Percentiles rank a stretch among this genome's conserved stretches.
These are phyloP conservation scores for Lasiodiplodia sp. DNA, from an alignment of 2,329 filamentous ascomycete genomes.

Conservation along the genomic window DNA sequence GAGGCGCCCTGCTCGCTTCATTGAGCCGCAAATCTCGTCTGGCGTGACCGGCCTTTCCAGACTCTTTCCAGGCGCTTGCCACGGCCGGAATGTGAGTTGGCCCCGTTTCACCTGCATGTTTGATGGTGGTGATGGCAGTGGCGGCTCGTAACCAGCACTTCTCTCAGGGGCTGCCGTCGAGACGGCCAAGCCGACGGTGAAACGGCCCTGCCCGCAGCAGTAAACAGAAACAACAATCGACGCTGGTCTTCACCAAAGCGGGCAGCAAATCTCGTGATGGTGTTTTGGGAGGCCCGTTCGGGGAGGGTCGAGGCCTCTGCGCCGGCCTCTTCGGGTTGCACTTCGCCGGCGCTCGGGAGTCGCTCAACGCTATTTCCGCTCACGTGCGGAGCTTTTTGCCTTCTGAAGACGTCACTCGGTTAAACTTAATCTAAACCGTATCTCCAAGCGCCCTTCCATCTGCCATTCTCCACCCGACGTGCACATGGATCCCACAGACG, in stretches of 20 bases:
- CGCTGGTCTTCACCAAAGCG: neutral
- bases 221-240: neutral
- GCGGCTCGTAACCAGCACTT: neutral
- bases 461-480: neutral
- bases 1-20: slow-evolving; percentile 6
- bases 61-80: slow-evolving; percentile 8
- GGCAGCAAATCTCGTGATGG: slow-evolving; percentile 4
- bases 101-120: neutral
- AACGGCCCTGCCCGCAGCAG: neutral
- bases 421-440: slow-evolving; percentile 26
- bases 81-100: neutral
- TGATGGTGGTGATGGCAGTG: neutral
- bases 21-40: slow-evolving; percentile 17
- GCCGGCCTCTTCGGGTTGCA: neutral
- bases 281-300: neutral
- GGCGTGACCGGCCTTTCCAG: slow-evolving; percentile 18
- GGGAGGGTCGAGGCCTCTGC: neutral
- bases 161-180: neutral
- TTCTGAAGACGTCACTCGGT: slow-evolving; percentile 15
- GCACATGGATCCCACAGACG: slow-evolving; percentile 4
- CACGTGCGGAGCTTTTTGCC: neutral
- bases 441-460: slow-evolving; percentile 3
- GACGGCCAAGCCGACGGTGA: slow-evolving; percentile 10
- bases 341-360: neutral
- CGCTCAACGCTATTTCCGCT: neutral